Evolutionary conservation across 2,329 filamentous ascomycete species (phyloP), one percentile per base, ranked within the genome.

Genomic region (Claviceps lovelessii): DNA sequence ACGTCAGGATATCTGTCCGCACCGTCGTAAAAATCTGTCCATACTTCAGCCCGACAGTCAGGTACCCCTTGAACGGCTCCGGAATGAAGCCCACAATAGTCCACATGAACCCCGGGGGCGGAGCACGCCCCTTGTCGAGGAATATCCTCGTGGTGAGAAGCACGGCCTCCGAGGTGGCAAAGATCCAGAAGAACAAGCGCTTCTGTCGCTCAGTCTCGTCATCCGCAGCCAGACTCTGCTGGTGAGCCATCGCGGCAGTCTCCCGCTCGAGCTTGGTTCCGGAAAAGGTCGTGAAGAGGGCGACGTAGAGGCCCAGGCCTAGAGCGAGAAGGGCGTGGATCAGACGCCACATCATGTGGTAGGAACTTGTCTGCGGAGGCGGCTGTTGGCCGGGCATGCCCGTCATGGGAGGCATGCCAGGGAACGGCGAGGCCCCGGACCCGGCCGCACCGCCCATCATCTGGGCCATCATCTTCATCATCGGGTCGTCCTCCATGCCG

Each of bases 251-350:
- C 49, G 64, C 60, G 23, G 63, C 63, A 10, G 73, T 68, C 54
- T 80, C 76, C 35, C 86, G 79, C 62, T 82, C 78, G 7, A 76
- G 61, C 64, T 80, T 80, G 37, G 79, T 81, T 48, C 86, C 86
- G 28, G 77, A 79, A 67, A 90, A 90, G 1, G 80, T 78, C 4
- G 84, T 85, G 6, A 78, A 76, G 10, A 86, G 65, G 4, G 82
- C 78, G 48, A 90, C 81, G 70, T 88, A 90, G 33, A 87, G 65
- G 4, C 84, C 86, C 1, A 91, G 76, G 0, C 74, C 74, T 31
- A 90, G 70, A 10, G 86, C 85, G 63, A 89, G 83, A 29, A 88
- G 67, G 31, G 85, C 84, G 67, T 91, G 87, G 5, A 89, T 72
- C 35, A 90, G 72, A 5, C 85, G 81, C 85, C 86, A 91, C 50